phyloP scores from a whole-genome alignment of 2,329 filamentous ascomycete species.

The Hypoxylon sp. region DNA sequence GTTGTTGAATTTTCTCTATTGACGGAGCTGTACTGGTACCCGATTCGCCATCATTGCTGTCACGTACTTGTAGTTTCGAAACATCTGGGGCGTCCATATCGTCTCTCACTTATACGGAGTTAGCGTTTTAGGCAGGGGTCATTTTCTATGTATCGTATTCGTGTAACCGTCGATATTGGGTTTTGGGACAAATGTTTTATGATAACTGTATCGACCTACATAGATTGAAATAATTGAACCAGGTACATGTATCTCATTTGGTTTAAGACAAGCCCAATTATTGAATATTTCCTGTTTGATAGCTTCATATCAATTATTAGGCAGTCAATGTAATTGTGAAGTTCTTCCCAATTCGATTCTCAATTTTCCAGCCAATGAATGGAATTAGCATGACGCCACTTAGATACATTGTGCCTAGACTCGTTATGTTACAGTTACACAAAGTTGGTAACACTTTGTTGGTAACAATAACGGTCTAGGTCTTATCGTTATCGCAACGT shows the following conservation, averaged over 20 bases:
- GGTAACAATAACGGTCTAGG: constrained; percentile 12
- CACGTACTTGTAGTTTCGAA: constrained; percentile 30
- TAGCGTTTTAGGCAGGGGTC: constrained; percentile 6
- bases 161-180: background rate
- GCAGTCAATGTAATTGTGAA: constrained; percentile 5
- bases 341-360: constrained; percentile 30
- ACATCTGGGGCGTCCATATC: constrained; percentile 36
- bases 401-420: background rate
- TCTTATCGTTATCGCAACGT: constrained; percentile 38
- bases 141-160: constrained; percentile 1
- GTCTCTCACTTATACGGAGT: constrained; percentile 28
- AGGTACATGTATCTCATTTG: background rate
- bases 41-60: constrained; percentile 6
- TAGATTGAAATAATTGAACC: background rate
- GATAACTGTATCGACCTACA: background rate
- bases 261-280: background rate
- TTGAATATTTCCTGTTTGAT: background rate
- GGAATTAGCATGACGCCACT: constrained; percentile 11
- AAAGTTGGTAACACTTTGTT: constrained; percentile 3
- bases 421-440: constrained; percentile 11
- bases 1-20: constrained; percentile 66
- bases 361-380: constrained; percentile 13
- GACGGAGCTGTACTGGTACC: constrained; percentile 19
- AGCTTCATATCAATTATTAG: constrained; percentile 4
- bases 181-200: background rate